phyloP scores from a whole-genome alignment of 345 rosid species.

The Anacardium occidentale region DNA sequence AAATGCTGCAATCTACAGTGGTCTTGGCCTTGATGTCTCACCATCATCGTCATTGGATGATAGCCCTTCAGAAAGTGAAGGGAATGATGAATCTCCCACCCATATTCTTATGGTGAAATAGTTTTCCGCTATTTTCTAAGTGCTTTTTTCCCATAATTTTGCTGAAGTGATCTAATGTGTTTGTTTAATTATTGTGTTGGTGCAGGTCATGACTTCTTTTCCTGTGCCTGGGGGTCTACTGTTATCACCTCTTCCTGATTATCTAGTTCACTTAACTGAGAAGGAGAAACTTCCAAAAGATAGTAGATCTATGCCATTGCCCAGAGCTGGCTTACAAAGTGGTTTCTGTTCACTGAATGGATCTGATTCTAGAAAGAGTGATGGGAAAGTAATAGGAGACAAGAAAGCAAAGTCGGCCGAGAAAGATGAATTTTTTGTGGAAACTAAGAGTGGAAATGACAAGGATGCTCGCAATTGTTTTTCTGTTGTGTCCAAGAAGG shows the following conservation, averaged over 20 bases:
- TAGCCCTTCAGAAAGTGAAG: conserved; percentile 71
- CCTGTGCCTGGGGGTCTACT: conserved; percentile 46
- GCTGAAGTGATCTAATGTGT: conserved; percentile 24
- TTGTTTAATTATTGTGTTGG: conserved; percentile 33
- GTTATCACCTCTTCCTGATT: conserved; percentile 85
- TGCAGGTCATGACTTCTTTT: conserved; percentile 78
- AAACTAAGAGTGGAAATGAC: conserved; percentile 31
- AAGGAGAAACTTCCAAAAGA: conserved; percentile 41
- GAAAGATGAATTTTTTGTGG: conserved; percentile 41
- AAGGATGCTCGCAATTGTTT: conserved; percentile 34
- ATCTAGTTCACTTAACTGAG: conserved; percentile 50
- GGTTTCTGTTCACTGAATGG: conserved; percentile 25
- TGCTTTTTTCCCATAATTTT: conserved; percentile 16
- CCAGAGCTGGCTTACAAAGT: conserved; percentile 29
- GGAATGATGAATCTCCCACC: conserved; percentile 60
- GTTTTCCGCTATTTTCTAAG: conserved; percentile 21
- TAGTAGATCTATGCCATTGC: conserved; percentile 28
- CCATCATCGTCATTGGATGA: conserved; percentile 72
- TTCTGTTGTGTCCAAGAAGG: conserved; percentile 35
- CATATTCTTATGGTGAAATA: conserved; percentile 62
- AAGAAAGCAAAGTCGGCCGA: conserved; percentile 45
- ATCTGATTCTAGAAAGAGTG: conserved; percentile 43
- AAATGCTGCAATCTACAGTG: conserved; percentile 64
- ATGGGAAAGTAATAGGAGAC: conserved; percentile 35
- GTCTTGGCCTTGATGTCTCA: conserved; percentile 71